These are phyloP conservation scores for Aspergillus mulundensis DNA, from an alignment of 495 filamentous ascomycete species.

Conservation along the genomic window DNA sequence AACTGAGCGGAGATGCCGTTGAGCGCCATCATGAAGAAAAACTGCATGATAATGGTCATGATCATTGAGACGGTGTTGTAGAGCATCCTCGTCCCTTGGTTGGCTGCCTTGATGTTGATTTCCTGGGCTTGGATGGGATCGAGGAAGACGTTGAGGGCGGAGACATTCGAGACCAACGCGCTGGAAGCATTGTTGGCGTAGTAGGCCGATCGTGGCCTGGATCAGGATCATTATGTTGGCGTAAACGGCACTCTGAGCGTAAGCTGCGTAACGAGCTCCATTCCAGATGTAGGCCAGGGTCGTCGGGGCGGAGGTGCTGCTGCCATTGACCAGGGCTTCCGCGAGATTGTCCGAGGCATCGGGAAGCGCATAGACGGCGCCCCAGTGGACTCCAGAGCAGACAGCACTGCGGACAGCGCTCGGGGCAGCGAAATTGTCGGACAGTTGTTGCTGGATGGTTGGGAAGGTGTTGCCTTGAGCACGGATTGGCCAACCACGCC, in stretches of 20 bases:
- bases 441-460: slow-evolving; percentile 20
- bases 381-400: slow-evolving; percentile 38
- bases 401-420: slow-evolving; percentile 27
- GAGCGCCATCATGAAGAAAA: slow-evolving; percentile 42
- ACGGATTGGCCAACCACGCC: slow-evolving; percentile 37
- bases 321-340: slow-evolving; percentile 17
- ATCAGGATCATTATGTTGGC: too few relatives aligned
- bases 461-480: slow-evolving; percentile 27
- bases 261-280: too few relatives aligned
- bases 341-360: too few relatives aligned
- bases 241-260: too few relatives aligned
- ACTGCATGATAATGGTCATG: slow-evolving; percentile 41
- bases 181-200: too few relatives aligned
- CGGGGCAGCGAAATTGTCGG: slow-evolving; percentile 16
- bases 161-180: too few relatives aligned
- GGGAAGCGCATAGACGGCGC: slow-evolving; percentile 32
- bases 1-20: slow-evolving; percentile 34
- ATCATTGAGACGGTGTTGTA: slow-evolving; percentile 46
- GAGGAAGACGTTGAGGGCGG: too few relatives aligned
- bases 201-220: too few relatives aligned
- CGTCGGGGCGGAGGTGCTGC: slow-evolving; percentile 13
- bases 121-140: too few relatives aligned
- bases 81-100: slow-evolving; percentile 37
- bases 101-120: slow-evolving; percentile 37
- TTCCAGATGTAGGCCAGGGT: slow-evolving; percentile 42